Conservation (phyloP, 768 basidiomycete species). For the Pleurotus djamor region DNA sequence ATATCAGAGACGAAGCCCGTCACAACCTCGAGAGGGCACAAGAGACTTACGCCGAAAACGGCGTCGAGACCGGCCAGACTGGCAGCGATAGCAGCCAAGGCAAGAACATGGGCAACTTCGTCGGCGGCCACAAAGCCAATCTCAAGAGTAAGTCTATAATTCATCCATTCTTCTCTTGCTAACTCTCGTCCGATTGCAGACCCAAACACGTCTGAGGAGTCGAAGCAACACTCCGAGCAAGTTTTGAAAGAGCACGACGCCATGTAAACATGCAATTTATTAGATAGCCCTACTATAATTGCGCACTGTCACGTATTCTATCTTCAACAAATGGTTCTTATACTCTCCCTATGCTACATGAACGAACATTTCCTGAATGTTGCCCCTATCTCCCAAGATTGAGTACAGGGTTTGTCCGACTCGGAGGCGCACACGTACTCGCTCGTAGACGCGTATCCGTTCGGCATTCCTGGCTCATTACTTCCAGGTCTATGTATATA, state of each 20-base stretch:
- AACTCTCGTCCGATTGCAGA: not conserved
- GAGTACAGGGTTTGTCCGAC: too few species aligned
- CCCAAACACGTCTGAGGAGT: conserved; percentile 1
- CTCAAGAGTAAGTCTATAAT: not conserved
- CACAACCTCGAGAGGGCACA: not conserved
- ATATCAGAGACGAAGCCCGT: not conserved
- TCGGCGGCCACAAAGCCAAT: conserved; percentile 7
- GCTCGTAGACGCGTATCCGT: too few species aligned
- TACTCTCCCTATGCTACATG: too few species aligned
- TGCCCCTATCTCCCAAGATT: too few species aligned
- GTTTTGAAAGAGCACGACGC: not conserved
- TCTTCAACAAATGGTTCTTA: too few species aligned
- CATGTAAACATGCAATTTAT: not conserved
- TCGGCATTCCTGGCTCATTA: too few species aligned
- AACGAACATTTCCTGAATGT: too few species aligned
- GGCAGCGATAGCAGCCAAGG: not conserved
- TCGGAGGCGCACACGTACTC: too few species aligned
- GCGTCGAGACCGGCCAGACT: not conserved
- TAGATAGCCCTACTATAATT: too few species aligned
- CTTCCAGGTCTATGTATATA: too few species aligned
- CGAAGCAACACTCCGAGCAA: not conserved
- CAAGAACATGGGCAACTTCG: conserved; percentile 3
- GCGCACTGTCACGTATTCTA: too few species aligned
- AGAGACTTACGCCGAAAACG: not conserved
- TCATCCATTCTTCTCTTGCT: not conserved